These are phyloP conservation scores for Microcyclosporella mali DNA, from an alignment of 2,329 filamentous ascomycete genomes.

Conservation along the genomic window DNA sequence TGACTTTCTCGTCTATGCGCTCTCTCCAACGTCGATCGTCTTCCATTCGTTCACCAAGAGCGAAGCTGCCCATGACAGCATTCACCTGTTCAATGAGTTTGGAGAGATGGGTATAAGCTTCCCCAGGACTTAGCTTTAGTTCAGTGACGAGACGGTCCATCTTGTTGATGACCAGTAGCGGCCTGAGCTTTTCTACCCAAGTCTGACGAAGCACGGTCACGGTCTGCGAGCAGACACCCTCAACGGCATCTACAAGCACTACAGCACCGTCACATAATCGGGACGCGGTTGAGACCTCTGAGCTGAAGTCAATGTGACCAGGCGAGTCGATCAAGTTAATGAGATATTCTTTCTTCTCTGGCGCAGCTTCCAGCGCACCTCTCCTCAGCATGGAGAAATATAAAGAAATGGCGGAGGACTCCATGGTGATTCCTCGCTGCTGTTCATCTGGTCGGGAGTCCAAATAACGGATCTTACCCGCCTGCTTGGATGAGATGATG, in stretches of 20 bases:
- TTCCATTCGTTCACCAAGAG: constrained; percentile 97
- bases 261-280: constrained; percentile 90
- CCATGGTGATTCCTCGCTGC: constrained; percentile 97
- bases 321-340: constrained; percentile 98
- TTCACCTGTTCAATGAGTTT: constrained; percentile 94
- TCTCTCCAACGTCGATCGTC: constrained; percentile 96
- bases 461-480: constrained; percentile 95
- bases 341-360: constrained; percentile 75
- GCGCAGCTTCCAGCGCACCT: constrained; percentile 47
- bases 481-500: constrained; percentile 96
- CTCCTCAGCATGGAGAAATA: constrained; percentile 88
- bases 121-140: constrained; percentile 82
- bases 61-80: constrained; percentile 93
- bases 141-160: constrained; percentile 93
- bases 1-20: constrained; percentile 78
- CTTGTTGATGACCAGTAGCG: constrained; percentile 94
- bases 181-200: constrained; percentile 93
- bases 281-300: constrained; percentile 93
- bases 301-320: constrained; percentile 97
- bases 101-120: constrained; percentile 83
- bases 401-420: constrained; percentile 94
- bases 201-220: constrained; percentile 92
- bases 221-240: constrained; percentile 97
- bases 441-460: constrained; percentile 96
- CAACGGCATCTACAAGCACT: constrained; percentile 90